Evolutionary conservation across 2,329 filamentous ascomycete genomes (phyloP).

Genomic region (Fusarium fujikuroi): DNA sequence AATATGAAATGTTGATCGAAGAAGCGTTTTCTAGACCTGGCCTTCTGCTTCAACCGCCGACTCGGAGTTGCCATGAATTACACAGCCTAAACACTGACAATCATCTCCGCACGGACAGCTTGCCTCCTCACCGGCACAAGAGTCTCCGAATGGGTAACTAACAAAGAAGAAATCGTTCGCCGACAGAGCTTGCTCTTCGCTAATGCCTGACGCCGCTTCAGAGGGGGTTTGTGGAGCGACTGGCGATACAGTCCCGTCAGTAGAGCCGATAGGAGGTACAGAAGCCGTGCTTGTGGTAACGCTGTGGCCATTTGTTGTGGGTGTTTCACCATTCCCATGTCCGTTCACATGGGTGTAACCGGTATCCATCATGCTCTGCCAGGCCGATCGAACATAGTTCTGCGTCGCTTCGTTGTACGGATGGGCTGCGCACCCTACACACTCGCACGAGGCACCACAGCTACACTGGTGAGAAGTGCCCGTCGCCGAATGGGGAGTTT

Average conservation of each 20-base stretch:
- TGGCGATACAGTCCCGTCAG: constrained; percentile 51
- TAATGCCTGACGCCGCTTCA: constrained; percentile 55
- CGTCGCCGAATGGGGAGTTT: constrained; percentile 33
- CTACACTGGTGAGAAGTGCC: constrained; percentile 61
- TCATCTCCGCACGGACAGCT: constrained; percentile 69
- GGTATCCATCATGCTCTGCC: constrained; percentile 53
- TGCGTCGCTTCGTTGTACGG: constrained; percentile 73
- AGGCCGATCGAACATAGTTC: constrained; percentile 62
- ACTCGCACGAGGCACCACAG: constrained; percentile 74
- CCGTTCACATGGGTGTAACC: constrained; percentile 42
- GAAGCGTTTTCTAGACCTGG: constrained; percentile 1
- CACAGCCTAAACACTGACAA: constrained; percentile 67
- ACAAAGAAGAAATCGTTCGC: constrained; percentile 70
- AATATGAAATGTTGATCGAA: background rate
- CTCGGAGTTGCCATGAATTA: constrained; percentile 58
- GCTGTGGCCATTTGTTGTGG: constrained; percentile 29
- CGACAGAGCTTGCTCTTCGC: constrained; percentile 63
- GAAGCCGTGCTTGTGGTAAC: constrained; percentile 27
- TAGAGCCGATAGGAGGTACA: constrained; percentile 17
- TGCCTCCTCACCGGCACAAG: constrained; percentile 60
- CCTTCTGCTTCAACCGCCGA: constrained; percentile 9
- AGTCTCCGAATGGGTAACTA: constrained; percentile 60
- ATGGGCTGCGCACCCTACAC: constrained; percentile 74
- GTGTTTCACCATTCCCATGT: constrained; percentile 36
- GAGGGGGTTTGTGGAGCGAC: constrained; percentile 58